phyloP scores from a whole-genome alignment of 257 asterid species.

The Nicotiana knightiana region DNA sequence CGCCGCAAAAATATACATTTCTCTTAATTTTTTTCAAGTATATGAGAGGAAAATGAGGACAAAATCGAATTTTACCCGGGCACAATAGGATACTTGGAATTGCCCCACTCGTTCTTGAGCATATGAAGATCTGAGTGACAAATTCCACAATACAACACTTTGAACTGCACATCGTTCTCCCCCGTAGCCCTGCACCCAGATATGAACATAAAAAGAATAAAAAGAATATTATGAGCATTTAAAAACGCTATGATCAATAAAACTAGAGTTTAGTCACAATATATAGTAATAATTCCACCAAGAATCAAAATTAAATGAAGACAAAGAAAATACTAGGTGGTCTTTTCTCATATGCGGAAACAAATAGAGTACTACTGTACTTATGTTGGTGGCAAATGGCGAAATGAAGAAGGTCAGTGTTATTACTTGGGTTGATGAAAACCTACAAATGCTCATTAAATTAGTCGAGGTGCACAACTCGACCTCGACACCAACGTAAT shows the following conservation, averaged over 20 bases:
- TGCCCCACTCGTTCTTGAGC: slow-evolving; percentile 36
- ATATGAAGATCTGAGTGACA: slow-evolving; percentile 47
- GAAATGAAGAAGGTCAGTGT: too few species aligned
- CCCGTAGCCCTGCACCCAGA: slow-evolving; percentile 24
- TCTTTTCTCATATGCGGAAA: too few species aligned
- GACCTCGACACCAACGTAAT: too few species aligned
- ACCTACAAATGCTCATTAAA: too few species aligned
- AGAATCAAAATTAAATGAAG: neutral
- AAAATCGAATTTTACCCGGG: slow-evolving; percentile 26
- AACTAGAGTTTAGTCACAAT: neutral
- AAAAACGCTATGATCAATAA: neutral
- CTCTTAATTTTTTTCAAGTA: neutral
- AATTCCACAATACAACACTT: slow-evolving; percentile 34
- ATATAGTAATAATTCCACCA: neutral
- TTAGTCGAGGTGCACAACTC: too few species aligned
- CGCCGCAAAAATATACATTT: neutral
- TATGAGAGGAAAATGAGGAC: neutral
- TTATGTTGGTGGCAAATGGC: too few species aligned
- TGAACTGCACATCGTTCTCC: slow-evolving; percentile 34
- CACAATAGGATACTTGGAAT: slow-evolving; percentile 29
- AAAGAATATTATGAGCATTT: neutral
- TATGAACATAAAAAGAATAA: neutral
- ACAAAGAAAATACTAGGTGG: neutral
- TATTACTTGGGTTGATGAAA: too few species aligned
- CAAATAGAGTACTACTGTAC: too few species aligned